A percentile compares a stretch with the other conserved stretches of the same genome.
Evolutionary conservation across 169 alveolate species (phyloP).

Genomic region (Cryptosporidium andersoni): DNA sequence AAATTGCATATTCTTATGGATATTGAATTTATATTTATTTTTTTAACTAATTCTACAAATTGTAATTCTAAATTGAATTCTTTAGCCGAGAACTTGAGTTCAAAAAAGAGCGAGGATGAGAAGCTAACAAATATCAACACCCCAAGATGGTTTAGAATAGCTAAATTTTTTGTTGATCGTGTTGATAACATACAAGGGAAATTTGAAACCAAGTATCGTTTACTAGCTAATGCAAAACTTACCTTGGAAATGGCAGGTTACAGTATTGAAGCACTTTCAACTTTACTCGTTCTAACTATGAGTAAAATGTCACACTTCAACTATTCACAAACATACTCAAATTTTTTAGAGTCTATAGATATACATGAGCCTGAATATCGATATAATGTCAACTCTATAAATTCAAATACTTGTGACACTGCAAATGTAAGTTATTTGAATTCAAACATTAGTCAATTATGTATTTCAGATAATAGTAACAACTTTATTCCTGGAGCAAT

Average conservation of each 20-base stretch:
- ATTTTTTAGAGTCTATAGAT: slow-evolving; percentile 56
- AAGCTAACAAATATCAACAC: neutral
- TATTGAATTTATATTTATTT: slow-evolving; percentile 40
- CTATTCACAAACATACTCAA: slow-evolving; percentile 10
- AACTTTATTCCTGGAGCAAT: slow-evolving; percentile 47
- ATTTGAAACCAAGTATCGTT: slow-evolving; percentile 1
- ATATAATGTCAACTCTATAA: too few relatives aligned
- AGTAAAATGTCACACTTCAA: slow-evolving; percentile 30
- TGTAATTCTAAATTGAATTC: neutral
- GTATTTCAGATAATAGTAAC: neutral
- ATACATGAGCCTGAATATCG: slow-evolving; percentile 3
- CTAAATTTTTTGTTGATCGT: slow-evolving; percentile 32
- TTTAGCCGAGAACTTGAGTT: neutral
- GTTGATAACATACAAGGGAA: slow-evolving; percentile 32
- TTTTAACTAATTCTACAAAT: neutral
- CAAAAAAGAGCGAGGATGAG: neutral
- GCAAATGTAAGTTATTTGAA: neutral
- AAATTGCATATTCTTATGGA: slow-evolving; percentile 57
- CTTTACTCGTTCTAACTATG: slow-evolving; percentile 29
- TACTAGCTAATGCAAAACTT: slow-evolving; percentile 56
- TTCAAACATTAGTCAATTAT: slow-evolving; percentile 4
- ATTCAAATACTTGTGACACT: neutral
- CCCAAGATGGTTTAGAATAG: slow-evolving; percentile 28
- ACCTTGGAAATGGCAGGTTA: slow-evolving; percentile 45
- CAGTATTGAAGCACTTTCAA: slow-evolving; percentile 24